These are phyloP conservation scores for Camellia oleifera DNA, from an alignment of 179 eudicot genomes.

Conservation along the genomic window DNA sequence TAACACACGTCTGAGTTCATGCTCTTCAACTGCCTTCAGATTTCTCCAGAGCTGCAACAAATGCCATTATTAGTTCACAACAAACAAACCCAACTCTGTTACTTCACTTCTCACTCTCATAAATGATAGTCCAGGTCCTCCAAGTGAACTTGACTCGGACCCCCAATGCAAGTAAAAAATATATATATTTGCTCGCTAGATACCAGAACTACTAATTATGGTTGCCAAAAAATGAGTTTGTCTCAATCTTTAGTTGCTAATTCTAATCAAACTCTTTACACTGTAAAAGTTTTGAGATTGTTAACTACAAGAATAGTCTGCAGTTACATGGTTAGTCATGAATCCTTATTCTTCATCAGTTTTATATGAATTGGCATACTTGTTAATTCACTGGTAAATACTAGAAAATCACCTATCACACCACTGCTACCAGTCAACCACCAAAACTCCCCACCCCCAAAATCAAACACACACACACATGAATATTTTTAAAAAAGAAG, in stretches of 20 bases:
- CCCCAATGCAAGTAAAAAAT: too few relatives aligned
- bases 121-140: background rate
- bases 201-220: background rate
- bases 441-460: too few relatives aligned
- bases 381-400: too few relatives aligned
- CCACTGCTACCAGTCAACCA: too few relatives aligned
- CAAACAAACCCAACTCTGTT: background rate
- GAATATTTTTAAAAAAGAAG: too few relatives aligned
- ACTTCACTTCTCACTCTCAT: background rate
- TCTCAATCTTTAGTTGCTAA: background rate
- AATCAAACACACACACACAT: too few relatives aligned
- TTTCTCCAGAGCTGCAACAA: conserved; percentile 42
- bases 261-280: background rate
- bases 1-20: background rate
- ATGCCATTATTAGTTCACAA: background rate
- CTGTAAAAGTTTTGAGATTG: background rate
- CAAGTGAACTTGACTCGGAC: background rate
- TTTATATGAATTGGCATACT: too few relatives aligned
- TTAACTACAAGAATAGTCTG: background rate
- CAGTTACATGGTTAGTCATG: too few relatives aligned
- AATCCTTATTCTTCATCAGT: too few relatives aligned
- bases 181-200: background rate
- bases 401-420: too few relatives aligned
- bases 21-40: conserved; percentile 34
- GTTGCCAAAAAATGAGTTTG: background rate